Conservation (phyloP, 768 basidiomycete genomes). For the Hygrocybe punicea region DNA sequence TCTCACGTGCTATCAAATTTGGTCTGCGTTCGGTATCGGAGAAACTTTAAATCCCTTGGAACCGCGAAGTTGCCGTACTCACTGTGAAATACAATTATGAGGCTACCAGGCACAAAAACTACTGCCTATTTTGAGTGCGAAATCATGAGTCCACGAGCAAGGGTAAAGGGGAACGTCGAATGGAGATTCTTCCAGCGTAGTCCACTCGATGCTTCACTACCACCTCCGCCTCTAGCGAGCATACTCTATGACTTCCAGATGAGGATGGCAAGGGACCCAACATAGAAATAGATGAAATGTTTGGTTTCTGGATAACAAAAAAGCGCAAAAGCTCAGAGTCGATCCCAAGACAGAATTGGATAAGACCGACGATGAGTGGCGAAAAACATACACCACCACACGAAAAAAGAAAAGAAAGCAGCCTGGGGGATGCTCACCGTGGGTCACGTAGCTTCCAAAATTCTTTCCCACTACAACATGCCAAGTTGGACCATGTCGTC, state of each 20-base stretch:
- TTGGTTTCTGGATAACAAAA: constrained; percentile 73
- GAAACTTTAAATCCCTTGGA: too few relatives aligned
- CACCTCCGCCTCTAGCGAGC: not conserved
- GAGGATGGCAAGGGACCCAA: constrained; percentile 88
- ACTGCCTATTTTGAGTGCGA: too few relatives aligned
- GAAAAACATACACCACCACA: constrained; percentile 8
- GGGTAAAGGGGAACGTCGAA: too few relatives aligned
- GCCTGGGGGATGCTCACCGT: constrained; percentile 75
- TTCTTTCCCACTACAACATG: constrained; percentile 99
- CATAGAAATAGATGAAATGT: constrained; percentile 98
- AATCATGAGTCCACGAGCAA: too few relatives aligned
- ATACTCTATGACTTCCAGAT: constrained; percentile 83
- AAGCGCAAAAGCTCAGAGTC: constrained; percentile 5
- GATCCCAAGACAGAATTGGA: not conserved
- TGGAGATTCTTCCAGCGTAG: not conserved
- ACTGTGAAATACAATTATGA: too few relatives aligned
- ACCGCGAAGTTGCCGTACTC: too few relatives aligned
- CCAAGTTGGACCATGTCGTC: constrained; percentile 91
- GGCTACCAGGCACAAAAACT: too few relatives aligned
- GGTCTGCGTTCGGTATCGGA: too few relatives aligned
- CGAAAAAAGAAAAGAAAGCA: constrained; percentile 9
- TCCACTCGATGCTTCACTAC: not conserved
- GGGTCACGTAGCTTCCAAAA: constrained; percentile 97
- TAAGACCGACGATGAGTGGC: constrained; percentile 8
- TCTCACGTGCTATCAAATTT: too few relatives aligned